A percentile compares a stretch with the other conserved stretches of the same genome.
These are phyloP conservation scores for Clarireedia monteithiana DNA, from an alignment of 2,329 filamentous ascomycete species.

Conservation along the genomic window DNA sequence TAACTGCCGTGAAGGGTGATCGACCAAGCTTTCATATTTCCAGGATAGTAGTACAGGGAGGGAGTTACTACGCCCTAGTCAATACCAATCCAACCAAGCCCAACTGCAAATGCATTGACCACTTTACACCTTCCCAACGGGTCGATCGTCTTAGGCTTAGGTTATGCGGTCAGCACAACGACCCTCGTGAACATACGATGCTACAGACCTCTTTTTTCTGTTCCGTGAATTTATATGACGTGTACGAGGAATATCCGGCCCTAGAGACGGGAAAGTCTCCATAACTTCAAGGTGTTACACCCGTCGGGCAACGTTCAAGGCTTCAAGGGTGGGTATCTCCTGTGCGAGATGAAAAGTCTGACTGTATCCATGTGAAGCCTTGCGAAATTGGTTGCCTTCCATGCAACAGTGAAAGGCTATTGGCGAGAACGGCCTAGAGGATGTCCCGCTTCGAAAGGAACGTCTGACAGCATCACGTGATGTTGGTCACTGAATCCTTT, in stretches of 20 bases:
- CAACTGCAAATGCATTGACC: slow-evolving; percentile 13
- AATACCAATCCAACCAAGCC: slow-evolving; percentile 18
- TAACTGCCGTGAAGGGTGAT: slow-evolving; percentile 14
- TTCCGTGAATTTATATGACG: slow-evolving; percentile 4
- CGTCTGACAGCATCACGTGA: not conserved
- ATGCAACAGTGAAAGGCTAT: not conserved
- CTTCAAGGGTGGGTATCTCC: not conserved
- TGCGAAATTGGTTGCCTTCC: not conserved
- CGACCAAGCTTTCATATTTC: slow-evolving; percentile 12
- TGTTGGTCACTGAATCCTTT: not conserved
- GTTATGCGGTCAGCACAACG: slow-evolving; percentile 8
- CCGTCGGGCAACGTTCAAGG: not conserved
- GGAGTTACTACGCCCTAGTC: slow-evolving; percentile 4
- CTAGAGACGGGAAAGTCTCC: not conserved
- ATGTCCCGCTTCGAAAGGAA: not conserved
- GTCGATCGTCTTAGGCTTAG: slow-evolving; percentile 4
- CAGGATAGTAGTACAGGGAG: slow-evolving; percentile 14
- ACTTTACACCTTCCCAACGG: slow-evolving; percentile 3
- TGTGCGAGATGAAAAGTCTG: not conserved
- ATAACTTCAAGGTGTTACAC: slow-evolving; percentile 1
- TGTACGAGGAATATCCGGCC: not conserved
- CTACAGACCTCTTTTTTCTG: not conserved
- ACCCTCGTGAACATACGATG: slow-evolving; percentile 12
- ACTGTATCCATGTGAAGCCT: not conserved
- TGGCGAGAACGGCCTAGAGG: not conserved